Evolutionary conservation across 805 yeast genomes (phyloP).

Genomic region (Cyberlindnera meyerae): DNA sequence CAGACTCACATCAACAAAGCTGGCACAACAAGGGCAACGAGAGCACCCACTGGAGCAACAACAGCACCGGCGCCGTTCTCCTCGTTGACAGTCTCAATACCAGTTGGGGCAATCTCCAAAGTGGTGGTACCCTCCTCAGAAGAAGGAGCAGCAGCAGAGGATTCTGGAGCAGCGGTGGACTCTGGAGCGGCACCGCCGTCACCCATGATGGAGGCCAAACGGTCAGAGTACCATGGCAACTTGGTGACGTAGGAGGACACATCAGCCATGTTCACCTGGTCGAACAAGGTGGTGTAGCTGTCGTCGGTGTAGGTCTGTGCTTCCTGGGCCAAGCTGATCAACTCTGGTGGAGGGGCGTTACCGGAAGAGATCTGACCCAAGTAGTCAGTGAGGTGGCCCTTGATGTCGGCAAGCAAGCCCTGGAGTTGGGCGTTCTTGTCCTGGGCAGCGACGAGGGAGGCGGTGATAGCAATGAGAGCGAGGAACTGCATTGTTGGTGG

Average conservation of each 20-base stretch:
- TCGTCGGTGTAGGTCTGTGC: constrained; percentile 31
- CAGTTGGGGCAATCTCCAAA: constrained; percentile 11
- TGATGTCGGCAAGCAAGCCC: constrained; percentile 17
- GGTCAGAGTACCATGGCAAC: constrained; percentile 30
- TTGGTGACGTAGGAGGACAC: constrained; percentile 26
- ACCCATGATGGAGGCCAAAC: constrained; percentile 15
- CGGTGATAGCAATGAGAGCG: constrained; percentile 9
- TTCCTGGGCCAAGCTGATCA: constrained; percentile 25
- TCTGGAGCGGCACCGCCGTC: constrained; percentile 6
- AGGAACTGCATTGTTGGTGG: constrained; percentile 5
- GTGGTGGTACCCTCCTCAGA: constrained; percentile 9
- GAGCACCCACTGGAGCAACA: constrained; percentile 18
- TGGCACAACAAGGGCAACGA: constrained; percentile 14
- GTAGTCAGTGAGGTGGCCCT: constrained; percentile 18
- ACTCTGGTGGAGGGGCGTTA: constrained; percentile 26
- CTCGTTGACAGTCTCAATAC: constrained; percentile 6
- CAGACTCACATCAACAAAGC: constrained; percentile 13
- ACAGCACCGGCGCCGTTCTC: constrained; percentile 13
- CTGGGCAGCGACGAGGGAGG: constrained; percentile 9
- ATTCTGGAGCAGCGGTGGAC: constrained; percentile 6
- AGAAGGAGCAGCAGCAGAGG: constrained; percentile 6
- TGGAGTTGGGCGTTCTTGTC: constrained; percentile 8
- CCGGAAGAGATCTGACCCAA: constrained; percentile 17
- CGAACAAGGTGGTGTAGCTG: constrained; percentile 29
- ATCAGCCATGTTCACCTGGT: constrained; percentile 22